Conservation (phyloP, 805 yeast genomes). For the Saturnispora galanensis region DNA sequence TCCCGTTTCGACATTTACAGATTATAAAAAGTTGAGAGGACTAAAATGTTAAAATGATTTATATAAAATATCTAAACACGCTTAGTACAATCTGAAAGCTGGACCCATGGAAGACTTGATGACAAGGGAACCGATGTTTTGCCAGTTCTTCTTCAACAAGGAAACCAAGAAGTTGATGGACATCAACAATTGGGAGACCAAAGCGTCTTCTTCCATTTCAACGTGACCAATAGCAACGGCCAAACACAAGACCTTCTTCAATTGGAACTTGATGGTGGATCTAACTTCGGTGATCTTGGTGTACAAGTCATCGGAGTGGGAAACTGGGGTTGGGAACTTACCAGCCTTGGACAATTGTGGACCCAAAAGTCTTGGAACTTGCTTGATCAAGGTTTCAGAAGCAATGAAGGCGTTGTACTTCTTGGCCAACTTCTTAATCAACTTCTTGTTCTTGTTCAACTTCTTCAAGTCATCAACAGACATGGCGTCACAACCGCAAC, state of each 20-base stretch:
- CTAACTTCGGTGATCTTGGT: conserved; percentile 92
- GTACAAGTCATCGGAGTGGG: conserved; percentile 98
- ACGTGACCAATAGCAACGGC: conserved; percentile 99
- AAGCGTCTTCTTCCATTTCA: conserved; percentile 95
- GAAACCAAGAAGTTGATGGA: conserved; percentile 98
- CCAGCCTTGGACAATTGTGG: conserved; percentile 99
- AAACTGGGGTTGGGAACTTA: conserved; percentile 99
- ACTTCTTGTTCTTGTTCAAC: conserved; percentile 99
- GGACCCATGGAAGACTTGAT: conserved; percentile 99
- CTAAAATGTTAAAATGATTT: too few relatives aligned
- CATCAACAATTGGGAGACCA: conserved; percentile 97
- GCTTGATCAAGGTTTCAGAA: conserved; percentile 98
- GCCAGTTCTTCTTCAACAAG: conserved; percentile 99
- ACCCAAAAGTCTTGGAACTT: conserved; percentile 99
- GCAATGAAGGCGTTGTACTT: conserved; percentile 99
- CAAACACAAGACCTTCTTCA: conserved; percentile 98
- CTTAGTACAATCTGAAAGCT: conserved; percentile 97
- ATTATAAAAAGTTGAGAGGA: neutral
- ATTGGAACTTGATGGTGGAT: conserved; percentile 99
- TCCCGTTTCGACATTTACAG: neutral
- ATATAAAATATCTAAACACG: conserved; percentile 13
- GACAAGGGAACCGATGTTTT: conserved; percentile 98
- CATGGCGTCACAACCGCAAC: conserved; percentile 98
- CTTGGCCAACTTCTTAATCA: conserved; percentile 99
- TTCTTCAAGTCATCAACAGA: conserved; percentile 99